Evolutionary conservation across 495 filamentous ascomycete genomes (phyloP).

Genomic region (Penicillium manginii): DNA sequence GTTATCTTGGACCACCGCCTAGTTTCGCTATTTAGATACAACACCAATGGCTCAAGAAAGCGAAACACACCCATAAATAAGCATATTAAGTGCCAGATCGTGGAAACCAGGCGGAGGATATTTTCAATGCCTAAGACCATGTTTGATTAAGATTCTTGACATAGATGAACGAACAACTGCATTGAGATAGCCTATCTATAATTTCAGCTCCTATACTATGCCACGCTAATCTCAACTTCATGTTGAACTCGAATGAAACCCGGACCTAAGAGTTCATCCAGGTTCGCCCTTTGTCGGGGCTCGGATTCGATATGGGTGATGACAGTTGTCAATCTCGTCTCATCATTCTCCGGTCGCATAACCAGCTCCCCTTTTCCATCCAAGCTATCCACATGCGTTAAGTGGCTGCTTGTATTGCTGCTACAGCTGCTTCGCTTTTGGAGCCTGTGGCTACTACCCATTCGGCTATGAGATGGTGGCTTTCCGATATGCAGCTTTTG

Average conservation of each 20-base stretch:
- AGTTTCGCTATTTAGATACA: background rate
- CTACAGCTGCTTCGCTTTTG: background rate
- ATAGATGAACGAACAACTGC: too few species aligned
- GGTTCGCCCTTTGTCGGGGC: background rate
- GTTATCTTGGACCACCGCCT: conserved; percentile 67
- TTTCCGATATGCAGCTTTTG: background rate
- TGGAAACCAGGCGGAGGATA: too few species aligned
- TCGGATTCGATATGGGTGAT: background rate
- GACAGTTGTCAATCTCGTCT: conserved; percentile 8
- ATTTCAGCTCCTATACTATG: background rate
- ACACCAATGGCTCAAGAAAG: too few species aligned
- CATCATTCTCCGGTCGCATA: conserved; percentile 7
- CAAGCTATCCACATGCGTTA: background rate
- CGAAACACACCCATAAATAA: too few species aligned
- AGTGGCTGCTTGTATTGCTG: background rate
- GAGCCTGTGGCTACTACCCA: background rate
- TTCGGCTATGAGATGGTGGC: background rate
- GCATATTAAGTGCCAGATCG: too few species aligned
- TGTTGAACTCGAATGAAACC: conserved; percentile 23
- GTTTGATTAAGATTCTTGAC: too few species aligned
- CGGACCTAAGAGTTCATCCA: conserved; percentile 18
- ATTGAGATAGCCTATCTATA: background rate
- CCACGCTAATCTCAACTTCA: conserved; percentile 19
- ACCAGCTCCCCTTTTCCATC: conserved; percentile 8
- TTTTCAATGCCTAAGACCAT: too few species aligned